Base-by-base conservation (phyloP, 2,329 filamentous ascomycete species). In the Fusarium circinatum region DNA sequence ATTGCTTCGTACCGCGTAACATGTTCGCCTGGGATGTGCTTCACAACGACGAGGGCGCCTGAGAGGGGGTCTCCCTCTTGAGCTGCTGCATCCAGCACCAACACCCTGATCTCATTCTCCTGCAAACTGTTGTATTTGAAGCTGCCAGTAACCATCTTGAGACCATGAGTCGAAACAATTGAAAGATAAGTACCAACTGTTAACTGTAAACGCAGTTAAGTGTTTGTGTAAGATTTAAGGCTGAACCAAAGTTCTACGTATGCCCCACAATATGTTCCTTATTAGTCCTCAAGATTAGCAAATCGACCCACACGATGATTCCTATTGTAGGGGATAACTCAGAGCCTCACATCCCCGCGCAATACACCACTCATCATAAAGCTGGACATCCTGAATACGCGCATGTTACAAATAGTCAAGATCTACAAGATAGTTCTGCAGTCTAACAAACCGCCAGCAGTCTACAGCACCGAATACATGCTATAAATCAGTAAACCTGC, bases 41-140 rank as follows among this genome's bases (percentile, higher is more conserved):
- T 48, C 5, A 57, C 42, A n/a, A 18, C 15, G 51, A 63, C 17
- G 18, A 63, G 51, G 28, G 51, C 42, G 13, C 41, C 60, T 5
- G 60, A 63, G 12, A 63, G 51, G 10, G 26, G 28, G 13, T 63
- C 51, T 36, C 42, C 28, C 28, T 57, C 51, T 11, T 48, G 45
- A 26, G 12, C 22, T 47, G 60, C 41, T 26, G 60, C 32, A n/a
- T 62, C 60, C 0, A 62, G 51, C 26, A 48, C 51, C 22, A 62
- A 34, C 12, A 62, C 51, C n/a, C 60, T 47, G 13, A 62, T 62
- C 49, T 62, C 60, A 6, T 41, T 34, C 20, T 62, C 42, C 34
- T 22, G 26, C 42, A 62, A 26, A 57, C 17, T 44, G 24, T 28
- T 57, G 34, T 62, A 57, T 34, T 39, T 28, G 13, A 62, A 57